Evolutionary conservation across 2,329 filamentous ascomycete species (phyloP).

Genomic region (Aureobasidium namibiae): DNA sequence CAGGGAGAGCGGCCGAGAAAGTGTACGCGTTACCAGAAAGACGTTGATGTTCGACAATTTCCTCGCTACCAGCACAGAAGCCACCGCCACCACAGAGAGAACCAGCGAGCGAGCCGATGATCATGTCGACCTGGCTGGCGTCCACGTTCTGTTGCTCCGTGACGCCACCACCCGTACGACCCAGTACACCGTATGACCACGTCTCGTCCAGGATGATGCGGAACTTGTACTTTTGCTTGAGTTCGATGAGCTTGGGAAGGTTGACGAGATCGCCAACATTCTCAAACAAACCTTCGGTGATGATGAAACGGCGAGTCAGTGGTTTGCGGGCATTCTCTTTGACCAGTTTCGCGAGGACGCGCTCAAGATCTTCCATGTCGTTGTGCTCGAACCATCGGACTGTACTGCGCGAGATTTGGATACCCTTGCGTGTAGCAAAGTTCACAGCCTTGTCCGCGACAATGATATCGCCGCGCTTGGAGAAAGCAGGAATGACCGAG

Average conservation of each 20-base stretch:
- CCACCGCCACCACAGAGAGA: constrained; percentile 87
- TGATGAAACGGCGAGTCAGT: constrained; percentile 85
- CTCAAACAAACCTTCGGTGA: constrained; percentile 92
- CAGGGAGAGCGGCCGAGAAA: constrained; percentile 88
- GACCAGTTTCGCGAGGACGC: constrained; percentile 72
- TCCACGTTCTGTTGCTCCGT: constrained; percentile 98
- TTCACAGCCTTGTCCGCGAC: constrained; percentile 91
- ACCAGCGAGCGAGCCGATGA: constrained; percentile 84
- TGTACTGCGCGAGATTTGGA: constrained; percentile 85
- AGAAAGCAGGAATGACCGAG: constrained; percentile 94
- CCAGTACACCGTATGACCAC: constrained; percentile 92
- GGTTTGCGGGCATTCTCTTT: constrained; percentile 84
- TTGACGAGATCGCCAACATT: constrained; percentile 77
- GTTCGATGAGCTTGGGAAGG: constrained; percentile 80
- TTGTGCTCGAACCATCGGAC: constrained; percentile 95
- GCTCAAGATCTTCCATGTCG: constrained; percentile 87
- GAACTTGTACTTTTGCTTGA: constrained; percentile 97
- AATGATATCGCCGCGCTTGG: constrained; percentile 94
- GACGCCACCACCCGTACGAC: constrained; percentile 80
- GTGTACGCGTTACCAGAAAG: constrained; percentile 90
- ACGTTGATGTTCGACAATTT: constrained; percentile 93
- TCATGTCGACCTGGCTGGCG: constrained; percentile 89
- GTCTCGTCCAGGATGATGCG: constrained; percentile 95
- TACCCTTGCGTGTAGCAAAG: constrained; percentile 85
- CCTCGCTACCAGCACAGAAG: constrained; percentile 85